Percentiles rank a stretch among this genome's conserved stretches.
phyloP scores from a whole-genome alignment of 2,329 filamentous ascomycete genomes.

The Talaromyces sp. region DNA sequence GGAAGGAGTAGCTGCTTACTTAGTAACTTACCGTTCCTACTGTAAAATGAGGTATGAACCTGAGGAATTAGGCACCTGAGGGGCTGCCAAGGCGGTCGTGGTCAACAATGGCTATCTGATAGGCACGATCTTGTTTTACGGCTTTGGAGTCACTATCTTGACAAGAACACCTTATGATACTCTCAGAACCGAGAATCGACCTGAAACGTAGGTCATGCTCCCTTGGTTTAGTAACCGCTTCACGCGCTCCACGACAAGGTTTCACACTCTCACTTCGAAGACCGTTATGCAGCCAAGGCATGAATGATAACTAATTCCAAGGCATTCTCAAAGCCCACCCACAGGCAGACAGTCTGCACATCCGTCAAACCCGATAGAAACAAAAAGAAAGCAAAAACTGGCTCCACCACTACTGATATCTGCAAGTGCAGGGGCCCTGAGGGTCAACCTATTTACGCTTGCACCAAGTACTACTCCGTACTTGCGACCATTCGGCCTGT shows the following conservation, averaged over 20 bases:
- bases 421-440: background rate
- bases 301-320: background rate
- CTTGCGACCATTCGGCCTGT: background rate
- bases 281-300: background rate
- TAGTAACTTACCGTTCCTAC: background rate
- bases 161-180: background rate
- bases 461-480: background rate
- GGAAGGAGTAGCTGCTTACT: background rate
- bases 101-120: slow-evolving; percentile 4
- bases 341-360: background rate
- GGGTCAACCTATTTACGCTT: background rate
- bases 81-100: slow-evolving; percentile 8
- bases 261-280: background rate
- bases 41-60: background rate
- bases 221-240: background rate
- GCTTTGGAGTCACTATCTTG: too few relatives aligned
- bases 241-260: background rate
- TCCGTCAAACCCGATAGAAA: background rate
- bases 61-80: slow-evolving; percentile 13
- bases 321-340: background rate
- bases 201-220: background rate
- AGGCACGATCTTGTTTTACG: background rate
- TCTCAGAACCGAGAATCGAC: background rate
- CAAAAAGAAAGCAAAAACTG: background rate
- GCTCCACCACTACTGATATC: background rate